phyloP scores from a whole-genome alignment of 2,329 filamentous ascomycete genomes.

The Fusarium anguioides region DNA sequence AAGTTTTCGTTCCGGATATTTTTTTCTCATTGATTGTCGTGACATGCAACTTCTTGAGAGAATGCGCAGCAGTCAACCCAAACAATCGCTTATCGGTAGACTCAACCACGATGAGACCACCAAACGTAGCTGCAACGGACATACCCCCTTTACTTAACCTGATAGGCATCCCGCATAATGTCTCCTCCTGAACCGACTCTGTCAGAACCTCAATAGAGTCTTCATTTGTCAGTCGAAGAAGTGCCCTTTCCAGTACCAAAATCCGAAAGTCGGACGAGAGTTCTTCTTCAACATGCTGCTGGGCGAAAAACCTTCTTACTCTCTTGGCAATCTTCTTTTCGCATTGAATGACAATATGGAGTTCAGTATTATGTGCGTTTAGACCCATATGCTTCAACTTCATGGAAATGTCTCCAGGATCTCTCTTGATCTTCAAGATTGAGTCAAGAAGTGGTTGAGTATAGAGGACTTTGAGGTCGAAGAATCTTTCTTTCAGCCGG shows the following conservation, averaged over 20 bases:
- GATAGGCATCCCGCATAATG: background rate
- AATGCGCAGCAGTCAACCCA: background rate
- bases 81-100: background rate
- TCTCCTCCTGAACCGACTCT: rapidly evolving
- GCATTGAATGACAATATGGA: background rate
- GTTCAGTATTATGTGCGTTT: rapidly evolving
- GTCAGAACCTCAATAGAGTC: background rate
- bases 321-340: background rate
- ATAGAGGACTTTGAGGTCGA: background rate
- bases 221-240: rapidly evolving
- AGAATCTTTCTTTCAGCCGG: background rate
- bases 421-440: background rate
- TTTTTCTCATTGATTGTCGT: too few relatives aligned
- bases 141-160: rapidly evolving
- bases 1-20: rapidly evolving
- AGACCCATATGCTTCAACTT: background rate
- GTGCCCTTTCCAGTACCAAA: background rate
- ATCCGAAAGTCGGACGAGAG: background rate
- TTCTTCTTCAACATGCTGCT: background rate
- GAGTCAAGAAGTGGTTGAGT: background rate
- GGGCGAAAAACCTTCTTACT: background rate
- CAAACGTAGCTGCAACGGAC: background rate
- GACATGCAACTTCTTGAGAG: background rate
- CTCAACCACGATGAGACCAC: background rate
- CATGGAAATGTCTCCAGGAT: background rate